Evolutionary conservation across 768 basidiomycete genomes (phyloP).

Genomic region (Hypsizygus marmoreus): DNA sequence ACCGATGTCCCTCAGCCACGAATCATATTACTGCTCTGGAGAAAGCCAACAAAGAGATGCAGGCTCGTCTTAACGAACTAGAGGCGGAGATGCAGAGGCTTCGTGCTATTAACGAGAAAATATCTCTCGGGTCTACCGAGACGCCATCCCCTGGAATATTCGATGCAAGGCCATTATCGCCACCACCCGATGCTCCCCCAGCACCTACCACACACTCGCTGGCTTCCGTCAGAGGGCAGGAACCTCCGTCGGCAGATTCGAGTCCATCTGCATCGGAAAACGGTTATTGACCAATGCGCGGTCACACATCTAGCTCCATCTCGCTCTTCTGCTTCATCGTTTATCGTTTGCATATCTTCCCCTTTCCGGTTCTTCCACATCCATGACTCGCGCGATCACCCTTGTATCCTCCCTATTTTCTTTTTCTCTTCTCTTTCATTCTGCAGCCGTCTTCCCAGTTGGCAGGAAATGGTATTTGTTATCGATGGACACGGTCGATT

Average conservation of each 20-base stretch:
- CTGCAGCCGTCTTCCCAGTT: conserved; percentile 21
- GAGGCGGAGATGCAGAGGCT: conserved; percentile 74
- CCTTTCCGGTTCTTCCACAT: conserved; percentile 25
- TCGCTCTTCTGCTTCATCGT: conserved; percentile 21
- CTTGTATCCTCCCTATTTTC: conserved; percentile 28
- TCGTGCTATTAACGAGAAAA: conserved; percentile 80
- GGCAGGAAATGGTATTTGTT: conserved; percentile 29
- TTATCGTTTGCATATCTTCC: conserved; percentile 35
- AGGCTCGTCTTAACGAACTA: conserved; percentile 62
- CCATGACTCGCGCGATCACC: conserved; percentile 13
- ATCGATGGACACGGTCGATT: conserved; percentile 21
- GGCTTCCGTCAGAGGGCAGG: conserved; percentile 58
- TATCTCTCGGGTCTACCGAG: conserved; percentile 62
- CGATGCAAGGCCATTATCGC: conserved; percentile 60
- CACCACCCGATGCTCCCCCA: conserved; percentile 59
- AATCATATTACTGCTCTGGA: conserved; percentile 77
- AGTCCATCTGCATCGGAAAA: conserved; percentile 54
- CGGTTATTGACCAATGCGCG: conserved; percentile 38
- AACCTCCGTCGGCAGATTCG: conserved; percentile 64
- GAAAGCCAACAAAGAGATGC: conserved; percentile 70
- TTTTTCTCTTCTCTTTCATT: conserved; percentile 28
- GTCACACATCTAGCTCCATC: conserved; percentile 4
- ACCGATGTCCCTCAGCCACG: conserved; percentile 52
- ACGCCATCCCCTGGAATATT: conserved; percentile 58
- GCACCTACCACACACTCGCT: conserved; percentile 50